A percentile compares a stretch with the other conserved stretches of the same genome.
phyloP scores from a whole-genome alignment of 345 rosid genomes.

The Pelargonium nanum region DNA sequence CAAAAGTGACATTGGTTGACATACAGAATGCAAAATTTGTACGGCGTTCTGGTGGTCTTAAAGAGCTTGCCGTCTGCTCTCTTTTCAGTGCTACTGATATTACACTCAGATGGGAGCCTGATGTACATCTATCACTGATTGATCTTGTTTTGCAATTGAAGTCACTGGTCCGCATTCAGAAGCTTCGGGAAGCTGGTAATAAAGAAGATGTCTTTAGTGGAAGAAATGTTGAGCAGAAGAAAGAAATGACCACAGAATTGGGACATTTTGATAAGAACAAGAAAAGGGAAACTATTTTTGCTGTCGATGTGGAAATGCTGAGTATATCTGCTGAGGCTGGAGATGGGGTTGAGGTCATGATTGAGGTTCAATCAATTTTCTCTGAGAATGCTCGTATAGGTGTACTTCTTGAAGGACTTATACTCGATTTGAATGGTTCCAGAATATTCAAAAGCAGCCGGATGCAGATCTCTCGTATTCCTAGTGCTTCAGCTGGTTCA shows the following conservation, averaged over 20 bases:
- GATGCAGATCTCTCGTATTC: slow-evolving; percentile 90
- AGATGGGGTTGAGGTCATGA: slow-evolving; percentile 74
- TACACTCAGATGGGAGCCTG: slow-evolving; percentile 88
- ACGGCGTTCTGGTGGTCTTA: slow-evolving; percentile 77
- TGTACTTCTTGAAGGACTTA: slow-evolving; percentile 85
- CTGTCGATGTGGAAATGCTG: slow-evolving; percentile 80
- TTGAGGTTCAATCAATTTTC: slow-evolving; percentile 90
- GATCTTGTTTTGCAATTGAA: slow-evolving; percentile 68
- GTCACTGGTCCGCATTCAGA: slow-evolving; percentile 45
- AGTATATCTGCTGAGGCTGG: slow-evolving; percentile 75
- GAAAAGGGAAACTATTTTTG: slow-evolving; percentile 89
- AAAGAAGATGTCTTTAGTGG: slow-evolving; percentile 29
- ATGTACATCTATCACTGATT: slow-evolving; percentile 60
- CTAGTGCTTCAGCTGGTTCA: slow-evolving; percentile 40
- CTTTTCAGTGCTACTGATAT: slow-evolving; percentile 91
- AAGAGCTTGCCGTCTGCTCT: slow-evolving; percentile 79
- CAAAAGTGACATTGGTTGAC: slow-evolving; percentile 57
- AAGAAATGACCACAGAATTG: slow-evolving; percentile 30
- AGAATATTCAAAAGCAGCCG: slow-evolving; percentile 71
- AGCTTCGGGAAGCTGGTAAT: slow-evolving; percentile 35
- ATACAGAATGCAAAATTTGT: slow-evolving; percentile 84
- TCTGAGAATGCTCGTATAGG: slow-evolving; percentile 96
- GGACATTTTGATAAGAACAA: slow-evolving; percentile 43
- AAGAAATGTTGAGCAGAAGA: slow-evolving; percentile 31
- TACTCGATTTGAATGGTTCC: slow-evolving; percentile 61